phyloP scores from a whole-genome alignment of 2,329 filamentous ascomycete species.

The Ustulina deusta region DNA sequence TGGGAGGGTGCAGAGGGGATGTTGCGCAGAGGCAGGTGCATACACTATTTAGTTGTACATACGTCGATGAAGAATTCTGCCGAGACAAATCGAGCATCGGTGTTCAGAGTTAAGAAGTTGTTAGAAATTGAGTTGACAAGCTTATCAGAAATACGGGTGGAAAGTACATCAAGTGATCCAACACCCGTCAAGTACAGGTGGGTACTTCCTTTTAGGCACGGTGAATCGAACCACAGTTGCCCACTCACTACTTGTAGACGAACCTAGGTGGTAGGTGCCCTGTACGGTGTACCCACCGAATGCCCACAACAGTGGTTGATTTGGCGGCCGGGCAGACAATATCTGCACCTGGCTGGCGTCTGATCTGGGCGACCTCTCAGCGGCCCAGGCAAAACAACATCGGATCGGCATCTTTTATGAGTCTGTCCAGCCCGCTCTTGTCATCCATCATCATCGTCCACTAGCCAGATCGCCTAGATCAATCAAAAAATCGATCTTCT shows the following conservation, averaged over 20 bases:
- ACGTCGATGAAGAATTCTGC: neutral
- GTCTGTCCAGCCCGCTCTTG: neutral
- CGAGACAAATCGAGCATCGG: neutral
- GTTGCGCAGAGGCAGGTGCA: slow-evolving; percentile 10
- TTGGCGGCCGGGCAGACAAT: slow-evolving; percentile 1
- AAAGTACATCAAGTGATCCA: too few relatives aligned
- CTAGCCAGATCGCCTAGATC: neutral
- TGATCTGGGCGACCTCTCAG: neutral
- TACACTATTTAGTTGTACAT: neutral
- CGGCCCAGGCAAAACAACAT: neutral
- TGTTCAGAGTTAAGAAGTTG: neutral
- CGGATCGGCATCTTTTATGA: too few relatives aligned
- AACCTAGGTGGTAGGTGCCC: too few relatives aligned
- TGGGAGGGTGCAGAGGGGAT: slow-evolving; percentile 16
- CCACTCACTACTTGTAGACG: too few relatives aligned
- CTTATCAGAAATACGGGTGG: too few relatives aligned
- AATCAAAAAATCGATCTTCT: neutral
- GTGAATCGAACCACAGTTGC: too few relatives aligned
- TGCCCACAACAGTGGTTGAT: too few relatives aligned
- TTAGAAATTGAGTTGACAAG: neutral
- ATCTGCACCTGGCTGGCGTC: neutral
- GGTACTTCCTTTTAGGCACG: too few relatives aligned
- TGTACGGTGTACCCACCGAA: too few relatives aligned
- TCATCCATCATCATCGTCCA: neutral
- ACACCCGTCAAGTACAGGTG: too few relatives aligned